These are phyloP conservation scores for Lactarius hengduanensis DNA, from an alignment of 768 basidiomycete genomes.

Conservation along the genomic window DNA sequence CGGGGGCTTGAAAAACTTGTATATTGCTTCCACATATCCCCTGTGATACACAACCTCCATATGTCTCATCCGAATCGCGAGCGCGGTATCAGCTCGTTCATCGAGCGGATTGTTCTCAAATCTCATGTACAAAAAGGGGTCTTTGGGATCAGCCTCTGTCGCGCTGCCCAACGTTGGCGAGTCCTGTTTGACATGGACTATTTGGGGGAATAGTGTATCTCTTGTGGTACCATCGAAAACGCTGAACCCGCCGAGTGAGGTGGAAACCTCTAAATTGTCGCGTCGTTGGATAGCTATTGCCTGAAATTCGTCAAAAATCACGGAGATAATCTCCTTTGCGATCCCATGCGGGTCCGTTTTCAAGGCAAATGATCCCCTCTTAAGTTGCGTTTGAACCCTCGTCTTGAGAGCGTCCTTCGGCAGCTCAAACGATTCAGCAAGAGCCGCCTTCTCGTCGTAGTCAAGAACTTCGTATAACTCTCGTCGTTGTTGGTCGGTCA, in stretches of 20 bases:
- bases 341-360: constrained; percentile 67
- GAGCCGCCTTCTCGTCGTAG: constrained; percentile 83
- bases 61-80: constrained; percentile 87
- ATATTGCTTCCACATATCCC: constrained; percentile 90
- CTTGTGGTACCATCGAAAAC: constrained; percentile 91
- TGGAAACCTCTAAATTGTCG: constrained; percentile 80
- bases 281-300: constrained; percentile 83
- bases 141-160: constrained; percentile 33
- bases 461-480: constrained; percentile 89
- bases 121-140: constrained; percentile 85
- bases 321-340: constrained; percentile 72
- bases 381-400: constrained; percentile 71
- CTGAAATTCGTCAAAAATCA: constrained; percentile 84
- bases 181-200: constrained; percentile 67
- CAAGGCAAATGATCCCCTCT: constrained; percentile 85
- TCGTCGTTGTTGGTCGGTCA: constrained; percentile 88
- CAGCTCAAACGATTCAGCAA: constrained; percentile 64
- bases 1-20: constrained; percentile 90
- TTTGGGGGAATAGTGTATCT: constrained; percentile 80
- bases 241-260: constrained; percentile 82
- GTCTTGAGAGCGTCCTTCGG: constrained; percentile 80
- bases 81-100: constrained; percentile 84
- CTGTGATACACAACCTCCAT: constrained; percentile 97
- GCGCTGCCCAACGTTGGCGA: constrained; percentile 2
- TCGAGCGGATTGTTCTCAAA: constrained; percentile 93